Percentiles rank a stretch among this genome's conserved stretches.
phyloP scores from a whole-genome alignment of 805 yeast genomes.

The Lipomyces japonicus region DNA sequence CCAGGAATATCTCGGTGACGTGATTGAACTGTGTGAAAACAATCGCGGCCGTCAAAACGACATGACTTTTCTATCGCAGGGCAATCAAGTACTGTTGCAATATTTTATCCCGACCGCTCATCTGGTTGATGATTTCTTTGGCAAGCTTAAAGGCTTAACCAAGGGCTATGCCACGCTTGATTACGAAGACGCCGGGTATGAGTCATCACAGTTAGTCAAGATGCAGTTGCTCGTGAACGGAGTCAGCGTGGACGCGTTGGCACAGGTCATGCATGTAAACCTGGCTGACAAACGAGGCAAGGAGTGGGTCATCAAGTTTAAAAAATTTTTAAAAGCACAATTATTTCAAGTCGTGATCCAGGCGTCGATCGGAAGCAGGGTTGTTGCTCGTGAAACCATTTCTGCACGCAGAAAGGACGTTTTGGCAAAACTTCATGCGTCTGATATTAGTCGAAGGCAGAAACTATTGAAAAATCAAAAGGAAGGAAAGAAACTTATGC shows the following conservation, averaged over 20 bases:
- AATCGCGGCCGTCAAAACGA: slow-evolving; percentile 82
- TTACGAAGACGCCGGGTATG: slow-evolving; percentile 90
- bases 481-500: slow-evolving; percentile 86
- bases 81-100: slow-evolving; percentile 68
- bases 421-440: slow-evolving; percentile 87
- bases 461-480: slow-evolving; percentile 84
- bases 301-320: slow-evolving; percentile 79
- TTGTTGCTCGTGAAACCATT: slow-evolving; percentile 87
- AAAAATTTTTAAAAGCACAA: slow-evolving; percentile 73
- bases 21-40: slow-evolving; percentile 78
- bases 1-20: slow-evolving; percentile 79
- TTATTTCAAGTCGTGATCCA: slow-evolving; percentile 90
- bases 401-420: slow-evolving; percentile 94
- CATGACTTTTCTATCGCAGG: slow-evolving; percentile 67
- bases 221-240: slow-evolving; percentile 88
- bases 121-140: slow-evolving; percentile 92
- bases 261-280: slow-evolving; percentile 81
- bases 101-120: slow-evolving; percentile 84
- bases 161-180: slow-evolving; percentile 92
- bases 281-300: slow-evolving; percentile 70
- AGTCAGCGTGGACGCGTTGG: slow-evolving; percentile 81
- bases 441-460: slow-evolving; percentile 86
- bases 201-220: slow-evolving; percentile 74
- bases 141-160: slow-evolving; percentile 82
- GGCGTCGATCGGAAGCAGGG: slow-evolving; percentile 74